A percentile compares a stretch with the other conserved stretches of the same genome.
Conservation (phyloP, 2,329 filamentous ascomycete species). For the Calonectria pteridis region DNA sequence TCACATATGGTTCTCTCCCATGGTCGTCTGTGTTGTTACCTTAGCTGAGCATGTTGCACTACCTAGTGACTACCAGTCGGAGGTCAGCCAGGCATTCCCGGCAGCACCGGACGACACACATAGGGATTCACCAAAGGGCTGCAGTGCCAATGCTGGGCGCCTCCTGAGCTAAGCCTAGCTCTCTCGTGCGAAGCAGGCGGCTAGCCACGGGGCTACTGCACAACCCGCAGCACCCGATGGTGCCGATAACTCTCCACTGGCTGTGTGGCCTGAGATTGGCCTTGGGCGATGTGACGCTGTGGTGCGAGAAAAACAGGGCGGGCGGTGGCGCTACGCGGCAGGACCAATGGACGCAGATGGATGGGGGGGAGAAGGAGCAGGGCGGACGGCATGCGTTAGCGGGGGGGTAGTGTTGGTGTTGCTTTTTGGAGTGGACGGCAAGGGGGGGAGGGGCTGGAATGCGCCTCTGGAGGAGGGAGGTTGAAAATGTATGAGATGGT, state of each 20-base stretch:
- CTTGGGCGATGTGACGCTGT: slow-evolving; percentile 25
- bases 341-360: slow-evolving; percentile 35
- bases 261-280: slow-evolving; percentile 27
- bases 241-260: slow-evolving; percentile 25
- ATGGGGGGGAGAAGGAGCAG: slow-evolving; percentile 24
- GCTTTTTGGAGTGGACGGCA: slow-evolving; percentile 1
- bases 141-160: background rate
- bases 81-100: slow-evolving; percentile 3
- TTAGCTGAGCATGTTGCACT: background rate
- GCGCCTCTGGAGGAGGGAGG: background rate
- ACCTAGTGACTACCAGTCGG: slow-evolving; percentile 10
- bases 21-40: background rate
- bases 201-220: slow-evolving; percentile 17
- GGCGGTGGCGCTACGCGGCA: slow-evolving; percentile 19
- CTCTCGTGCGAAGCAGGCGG: background rate
- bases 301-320: slow-evolving; percentile 27
- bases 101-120: slow-evolving; percentile 18
- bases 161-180: slow-evolving; percentile 18
- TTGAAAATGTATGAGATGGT: slow-evolving; percentile 33
- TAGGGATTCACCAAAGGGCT: background rate
- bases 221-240: slow-evolving; percentile 22
- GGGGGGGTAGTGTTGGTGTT: slow-evolving; percentile 1
- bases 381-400: slow-evolving; percentile 46
- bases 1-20: background rate
- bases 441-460: slow-evolving; percentile 16